A percentile compares a stretch with the other conserved stretches of the same genome.
phyloP scores from a whole-genome alignment of 106 monocot genomes.

The Dendrobium catenatum region DNA sequence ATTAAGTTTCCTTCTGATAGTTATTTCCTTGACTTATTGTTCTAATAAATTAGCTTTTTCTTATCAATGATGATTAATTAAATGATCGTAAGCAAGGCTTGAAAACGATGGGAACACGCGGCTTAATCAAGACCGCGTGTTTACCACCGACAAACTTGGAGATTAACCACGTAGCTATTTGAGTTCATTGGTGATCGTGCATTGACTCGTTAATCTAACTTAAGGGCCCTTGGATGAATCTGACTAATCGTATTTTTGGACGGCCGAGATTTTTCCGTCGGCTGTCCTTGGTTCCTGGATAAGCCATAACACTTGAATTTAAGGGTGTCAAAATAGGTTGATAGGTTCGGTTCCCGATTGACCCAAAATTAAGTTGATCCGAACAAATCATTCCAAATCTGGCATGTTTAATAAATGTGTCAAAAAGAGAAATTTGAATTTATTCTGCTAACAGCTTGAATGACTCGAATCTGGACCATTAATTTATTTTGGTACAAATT shows the following conservation, averaged over 20 bases:
- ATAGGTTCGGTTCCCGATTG: no score
- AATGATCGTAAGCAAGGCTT: neutral
- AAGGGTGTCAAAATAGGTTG: neutral
- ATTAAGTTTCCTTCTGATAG: no score
- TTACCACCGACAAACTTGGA: neutral
- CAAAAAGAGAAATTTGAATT: no score
- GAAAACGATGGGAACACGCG: neutral
- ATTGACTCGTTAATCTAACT: neutral
- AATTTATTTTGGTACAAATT: no score
- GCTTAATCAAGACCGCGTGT: neutral
- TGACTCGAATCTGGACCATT: no score
- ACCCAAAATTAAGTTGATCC: no score
- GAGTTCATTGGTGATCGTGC: neutral
- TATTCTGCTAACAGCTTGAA: no score
- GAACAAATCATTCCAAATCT: no score
- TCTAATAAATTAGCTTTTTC: no score
- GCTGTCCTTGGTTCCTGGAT: neutral
- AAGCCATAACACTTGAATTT: neutral
- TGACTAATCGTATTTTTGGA: neutral
- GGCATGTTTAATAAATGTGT: no score
- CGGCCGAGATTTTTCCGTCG: neutral
- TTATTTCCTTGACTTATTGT: no score
- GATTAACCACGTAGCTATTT: neutral
- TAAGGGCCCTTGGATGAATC: neutral
- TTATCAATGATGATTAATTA: neutral